A percentile compares a stretch with the other conserved stretches of the same genome.
These are phyloP conservation scores for Seminavis robusta DNA, from an alignment of 108 stramenopile genomes.

Conservation along the genomic window DNA sequence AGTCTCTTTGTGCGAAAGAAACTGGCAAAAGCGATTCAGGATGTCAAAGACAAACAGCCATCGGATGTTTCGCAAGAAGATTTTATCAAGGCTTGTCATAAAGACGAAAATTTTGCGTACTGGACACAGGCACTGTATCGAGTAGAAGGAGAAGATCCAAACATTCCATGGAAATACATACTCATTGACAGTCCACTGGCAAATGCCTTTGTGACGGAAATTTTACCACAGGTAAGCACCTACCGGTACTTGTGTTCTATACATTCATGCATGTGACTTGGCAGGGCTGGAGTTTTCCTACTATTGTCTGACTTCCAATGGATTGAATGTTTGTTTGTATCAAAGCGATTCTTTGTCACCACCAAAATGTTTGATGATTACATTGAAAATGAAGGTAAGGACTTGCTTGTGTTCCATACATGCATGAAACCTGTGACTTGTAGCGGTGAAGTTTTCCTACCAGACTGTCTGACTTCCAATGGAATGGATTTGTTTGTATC, in stretches of 20 bases:
- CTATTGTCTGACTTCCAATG: too few species aligned
- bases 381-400: too few species aligned
- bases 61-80: conserved; percentile 9
- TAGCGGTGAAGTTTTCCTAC: too few species aligned
- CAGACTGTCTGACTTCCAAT: too few species aligned
- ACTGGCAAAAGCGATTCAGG: conserved; percentile 16
- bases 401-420: too few species aligned
- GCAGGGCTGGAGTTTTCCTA: too few species aligned
- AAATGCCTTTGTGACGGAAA: conserved; percentile 87
- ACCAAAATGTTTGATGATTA: conserved; percentile 59
- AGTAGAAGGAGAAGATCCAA: conserved; percentile 18
- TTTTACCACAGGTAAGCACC: conserved; percentile 82
- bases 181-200: conserved; percentile 54
- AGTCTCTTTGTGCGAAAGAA: conserved; percentile 26
- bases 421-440: too few species aligned
- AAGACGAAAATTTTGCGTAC: conserved; percentile 24
- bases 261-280: too few species aligned
- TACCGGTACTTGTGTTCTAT: too few species aligned
- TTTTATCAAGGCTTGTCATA: conserved; percentile 4
- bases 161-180: conserved; percentile 44
- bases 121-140: conserved; percentile 35
- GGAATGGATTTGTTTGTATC: too few species aligned
- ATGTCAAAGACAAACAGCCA: conserved; percentile 18
- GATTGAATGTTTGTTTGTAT: too few species aligned
- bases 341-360: conserved; percentile 81